Evolutionary conservation across 2,329 filamentous ascomycete species (phyloP), one percentile per base, ranked within the genome.

Genomic region (Nigrospora sphaerica): DNA sequence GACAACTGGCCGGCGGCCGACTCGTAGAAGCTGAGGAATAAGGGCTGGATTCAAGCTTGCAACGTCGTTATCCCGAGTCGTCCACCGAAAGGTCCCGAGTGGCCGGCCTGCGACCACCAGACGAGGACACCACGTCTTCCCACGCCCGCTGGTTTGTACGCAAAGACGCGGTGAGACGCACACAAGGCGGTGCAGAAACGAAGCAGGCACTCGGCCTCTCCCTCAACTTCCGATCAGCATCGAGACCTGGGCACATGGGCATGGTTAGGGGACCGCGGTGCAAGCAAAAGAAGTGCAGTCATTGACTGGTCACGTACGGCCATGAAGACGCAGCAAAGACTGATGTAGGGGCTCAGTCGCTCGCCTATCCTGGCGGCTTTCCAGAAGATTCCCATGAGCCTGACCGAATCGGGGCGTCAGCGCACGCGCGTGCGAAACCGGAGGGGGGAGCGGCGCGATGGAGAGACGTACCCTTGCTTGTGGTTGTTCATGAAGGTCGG

Each of bases 331-430:
- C 92, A 97, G 65, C 89, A 95, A 63, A 97, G 73, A 71, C 89
- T 95, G 59, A 98, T 88, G 66, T 97, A 97, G 37, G 93, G 93
- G 64, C 90, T 96, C 55, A 98, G 66, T 53, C 93, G 74, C 73
- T 98, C 93, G 34, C 93, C 93, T 63, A 98, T 83, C 53, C 93
- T 78, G 23, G 93, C 93, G 53, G 83, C 90, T 70, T 97, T 96
- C 93, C 93, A 98, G 64, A 97, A 95, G 51, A 95, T 85, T 44
- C 89, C 88, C 57, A 89, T 80, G 43, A 89, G 71, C 13, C 86
- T 90, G 54, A 7, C n/a, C 18, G 12, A 36, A 36, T 19, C 23
- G 2, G 23, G 36, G 35, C 36, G 18, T 39, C 32, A 44, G 34
- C 14, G 18, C 43, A 16, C 33, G 16, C 18, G 23, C 33, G 34